A percentile compares a stretch with the other conserved stretches of the same genome.
These are phyloP conservation scores for Trifolium dubium DNA, from an alignment of 306 rosid species.

Conservation along the genomic window DNA sequence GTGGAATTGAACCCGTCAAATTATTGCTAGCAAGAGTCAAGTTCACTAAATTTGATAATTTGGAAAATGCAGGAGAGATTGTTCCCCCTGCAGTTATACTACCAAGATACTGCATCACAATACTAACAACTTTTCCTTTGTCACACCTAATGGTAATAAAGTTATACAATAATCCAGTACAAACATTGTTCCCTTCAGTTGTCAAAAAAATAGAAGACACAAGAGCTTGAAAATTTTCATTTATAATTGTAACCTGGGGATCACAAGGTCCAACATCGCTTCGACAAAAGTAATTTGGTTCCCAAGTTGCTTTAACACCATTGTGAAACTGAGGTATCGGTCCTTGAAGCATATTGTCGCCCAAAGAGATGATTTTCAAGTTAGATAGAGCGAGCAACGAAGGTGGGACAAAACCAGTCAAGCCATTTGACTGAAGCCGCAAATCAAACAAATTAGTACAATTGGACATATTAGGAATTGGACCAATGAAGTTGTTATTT, in stretches of 20 bases:
- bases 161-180: no score
- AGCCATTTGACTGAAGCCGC: not conserved
- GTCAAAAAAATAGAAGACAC: not conserved
- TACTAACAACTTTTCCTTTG: not conserved
- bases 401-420: not conserved
- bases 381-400: not conserved
- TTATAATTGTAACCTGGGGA: not conserved
- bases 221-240: not conserved
- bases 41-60: not conserved
- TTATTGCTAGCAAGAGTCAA: not conserved
- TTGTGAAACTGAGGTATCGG: not conserved
- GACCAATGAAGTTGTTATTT: not conserved
- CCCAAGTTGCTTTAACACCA: not conserved
- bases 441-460: not conserved
- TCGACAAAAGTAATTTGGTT: not conserved
- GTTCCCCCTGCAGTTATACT: not conserved
- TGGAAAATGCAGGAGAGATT: not conserved
- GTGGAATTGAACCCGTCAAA: not conserved
- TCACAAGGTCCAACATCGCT: not conserved
- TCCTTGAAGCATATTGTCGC: not conserved
- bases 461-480: not conserved
- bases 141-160: no score
- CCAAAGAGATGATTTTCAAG: not conserved
- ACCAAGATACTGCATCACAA: rapidly evolving
- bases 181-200: not conserved